Evolutionary conservation across 768 basidiomycete genomes (phyloP), one percentile per base, ranked within the genome.

Genomic region (Sarcomyxa edulis): DNA sequence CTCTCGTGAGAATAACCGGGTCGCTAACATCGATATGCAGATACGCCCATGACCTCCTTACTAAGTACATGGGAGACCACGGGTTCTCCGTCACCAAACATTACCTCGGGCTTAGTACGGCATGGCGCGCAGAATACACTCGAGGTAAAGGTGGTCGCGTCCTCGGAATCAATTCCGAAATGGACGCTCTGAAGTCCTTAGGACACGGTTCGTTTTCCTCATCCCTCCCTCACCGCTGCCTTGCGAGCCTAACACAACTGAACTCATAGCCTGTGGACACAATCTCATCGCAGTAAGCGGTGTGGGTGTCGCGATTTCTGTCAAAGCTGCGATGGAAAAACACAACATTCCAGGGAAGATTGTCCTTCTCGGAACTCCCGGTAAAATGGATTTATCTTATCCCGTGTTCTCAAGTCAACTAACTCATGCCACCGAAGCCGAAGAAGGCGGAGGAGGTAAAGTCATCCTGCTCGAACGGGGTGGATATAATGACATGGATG

Each of bases 261-360:
- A n/a, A n/a, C n/a, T n/a, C n/a, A n/a, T n/a, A n/a, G n/a, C 75
- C 0, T 90, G 87, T 52, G 87, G 87, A 1, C 87, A 91, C 58
- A 89, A 90, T 56, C 68, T 91, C 45, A 89, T 89, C 48, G 87
- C 87, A 32, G 73, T 81, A 49, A 76, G 78, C 46, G 87, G 86
- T 27, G 76, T 85, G 23, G 88, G 81, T 25, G 65, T 81, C 30
- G 85, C 86, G 21, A 58, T 91, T 39, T 83, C 83, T 23, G 69
- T 89, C 37, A 82, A 81, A 54, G 69, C 76, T 36, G 85, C 81
- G 19, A 54, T 90, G 44, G 63, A 78, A 58, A 65, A 71, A 37
- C 76, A 80, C 54, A 62, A 76, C 48, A 65, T 83, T 30, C 49
- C 77, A 21, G 87, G 84, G 6, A 87, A 71, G 39, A 61, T 91